These are phyloP conservation scores for Botryobasidium botryosum DNA, from an alignment of 768 basidiomycete species.

Conservation along the genomic window DNA sequence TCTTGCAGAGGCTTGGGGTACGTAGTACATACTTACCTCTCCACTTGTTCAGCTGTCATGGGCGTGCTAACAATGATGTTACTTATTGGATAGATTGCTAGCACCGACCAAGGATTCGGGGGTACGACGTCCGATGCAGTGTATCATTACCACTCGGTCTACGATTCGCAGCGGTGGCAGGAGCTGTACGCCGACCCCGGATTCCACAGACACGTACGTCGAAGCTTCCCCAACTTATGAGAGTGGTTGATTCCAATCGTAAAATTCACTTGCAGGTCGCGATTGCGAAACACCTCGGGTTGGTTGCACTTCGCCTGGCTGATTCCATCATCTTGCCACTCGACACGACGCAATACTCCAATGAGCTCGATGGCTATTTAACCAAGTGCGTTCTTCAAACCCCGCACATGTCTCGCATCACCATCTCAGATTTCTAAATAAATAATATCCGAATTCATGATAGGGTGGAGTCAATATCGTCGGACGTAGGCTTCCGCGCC, in stretches of 20 bases:
- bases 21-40: slow-evolving; percentile 19
- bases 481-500: too few species aligned
- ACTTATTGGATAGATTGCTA: slow-evolving; percentile 18
- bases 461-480: too few species aligned
- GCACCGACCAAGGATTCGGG: slow-evolving; percentile 23
- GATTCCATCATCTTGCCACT: slow-evolving; percentile 33
- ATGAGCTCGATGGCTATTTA: slow-evolving; percentile 38
- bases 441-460: too few species aligned
- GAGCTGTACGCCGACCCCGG: slow-evolving; percentile 59
- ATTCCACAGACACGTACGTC: slow-evolving; percentile 50
- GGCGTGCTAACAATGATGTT: too few species aligned
- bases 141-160: slow-evolving; percentile 42
- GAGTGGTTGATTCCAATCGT: too few species aligned
- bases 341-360: slow-evolving; percentile 50
- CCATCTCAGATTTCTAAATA: too few species aligned
- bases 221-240: not conserved
- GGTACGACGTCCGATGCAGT: slow-evolving; percentile 34
- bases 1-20: slow-evolving; percentile 65
- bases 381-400: slow-evolving; percentile 33
- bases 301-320: slow-evolving; percentile 33
- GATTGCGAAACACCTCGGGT: slow-evolving; percentile 48
- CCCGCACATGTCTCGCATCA: too few species aligned
- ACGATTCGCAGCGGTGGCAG: slow-evolving; percentile 36
- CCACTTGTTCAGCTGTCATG: too few species aligned
- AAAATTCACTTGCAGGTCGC: too few species aligned